These are phyloP conservation scores for Penicillium sp. DNA, from an alignment of 2,329 filamentous ascomycete species.

Conservation along the genomic window DNA sequence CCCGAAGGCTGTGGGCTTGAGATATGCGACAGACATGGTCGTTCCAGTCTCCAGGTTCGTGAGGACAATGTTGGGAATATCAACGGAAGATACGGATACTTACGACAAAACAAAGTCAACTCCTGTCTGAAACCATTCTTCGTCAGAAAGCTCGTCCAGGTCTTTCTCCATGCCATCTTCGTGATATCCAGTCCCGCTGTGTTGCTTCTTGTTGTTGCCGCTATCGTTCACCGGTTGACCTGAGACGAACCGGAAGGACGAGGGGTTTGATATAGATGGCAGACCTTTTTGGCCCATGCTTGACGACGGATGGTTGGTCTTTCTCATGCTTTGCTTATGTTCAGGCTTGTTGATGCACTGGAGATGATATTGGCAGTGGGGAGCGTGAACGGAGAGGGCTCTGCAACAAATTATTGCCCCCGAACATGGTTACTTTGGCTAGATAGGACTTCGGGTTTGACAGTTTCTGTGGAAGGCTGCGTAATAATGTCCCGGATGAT, in stretches of 20 bases:
- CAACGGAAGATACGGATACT: not conserved
- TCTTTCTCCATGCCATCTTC: not conserved
- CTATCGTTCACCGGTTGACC: not conserved
- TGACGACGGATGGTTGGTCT: not conserved
- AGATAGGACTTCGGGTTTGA: not conserved
- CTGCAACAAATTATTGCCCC: not conserved
- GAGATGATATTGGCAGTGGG: not conserved
- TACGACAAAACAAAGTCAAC: constrained; percentile 14
- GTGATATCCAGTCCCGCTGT: not conserved
- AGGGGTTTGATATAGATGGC: not conserved
- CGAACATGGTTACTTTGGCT: not conserved
- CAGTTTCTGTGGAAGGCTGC: not conserved
- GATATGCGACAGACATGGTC: constrained; percentile 8
- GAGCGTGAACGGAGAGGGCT: not conserved
- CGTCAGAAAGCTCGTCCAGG: not conserved
- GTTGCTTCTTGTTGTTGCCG: not conserved
- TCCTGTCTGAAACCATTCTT: constrained; percentile 5
- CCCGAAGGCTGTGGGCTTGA: constrained; percentile 1
- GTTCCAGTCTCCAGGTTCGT: constrained; percentile 4
- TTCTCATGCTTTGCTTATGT: not conserved
- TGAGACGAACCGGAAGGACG: not conserved
- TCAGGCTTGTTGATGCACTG: not conserved
- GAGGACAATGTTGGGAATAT: not conserved
- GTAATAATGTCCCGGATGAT: not conserved
- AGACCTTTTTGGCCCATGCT: not conserved